Evolutionary conservation across 352 stramenopile genomes (phyloP).

Genomic region (Phytophthora ramorum): DNA sequence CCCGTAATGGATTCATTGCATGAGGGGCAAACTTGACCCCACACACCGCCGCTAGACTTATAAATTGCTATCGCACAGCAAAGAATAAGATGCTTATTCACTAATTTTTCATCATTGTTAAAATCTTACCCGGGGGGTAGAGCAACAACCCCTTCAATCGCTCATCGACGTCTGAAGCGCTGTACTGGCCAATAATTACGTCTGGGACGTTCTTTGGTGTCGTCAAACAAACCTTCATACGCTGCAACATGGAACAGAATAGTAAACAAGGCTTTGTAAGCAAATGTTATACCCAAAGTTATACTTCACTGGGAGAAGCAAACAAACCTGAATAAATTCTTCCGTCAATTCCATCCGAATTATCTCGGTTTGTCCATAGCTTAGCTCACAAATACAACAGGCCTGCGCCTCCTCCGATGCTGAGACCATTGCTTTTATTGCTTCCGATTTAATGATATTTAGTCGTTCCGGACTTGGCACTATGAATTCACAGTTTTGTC

Average conservation of each 20-base stretch:
- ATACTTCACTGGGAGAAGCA: neutral
- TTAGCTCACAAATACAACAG: slow-evolving; percentile 1
- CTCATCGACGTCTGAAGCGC: neutral
- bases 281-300: neutral
- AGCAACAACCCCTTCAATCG: neutral
- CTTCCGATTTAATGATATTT: neutral
- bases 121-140: neutral
- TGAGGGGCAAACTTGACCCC: neutral
- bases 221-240: neutral
- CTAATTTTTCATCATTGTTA: neutral
- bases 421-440: neutral
- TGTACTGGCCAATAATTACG: slow-evolving; percentile 1
- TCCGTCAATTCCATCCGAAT: neutral
- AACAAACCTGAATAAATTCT: slow-evolving; percentile 1
- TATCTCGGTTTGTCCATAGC: neutral
- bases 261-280: no score
- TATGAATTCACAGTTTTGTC: neutral
- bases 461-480: neutral
- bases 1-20: neutral
- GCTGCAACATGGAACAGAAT: neutral
- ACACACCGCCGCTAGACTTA: neutral
- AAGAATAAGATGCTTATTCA: no score
- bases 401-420: neutral
- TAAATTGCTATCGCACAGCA: neutral
- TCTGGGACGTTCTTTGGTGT: neutral